Percentiles rank a stretch among this genome's conserved stretches.
Conservation (phyloP, 2,329 filamentous ascomycete genomes). For the Ascochyta koolunga region DNA sequence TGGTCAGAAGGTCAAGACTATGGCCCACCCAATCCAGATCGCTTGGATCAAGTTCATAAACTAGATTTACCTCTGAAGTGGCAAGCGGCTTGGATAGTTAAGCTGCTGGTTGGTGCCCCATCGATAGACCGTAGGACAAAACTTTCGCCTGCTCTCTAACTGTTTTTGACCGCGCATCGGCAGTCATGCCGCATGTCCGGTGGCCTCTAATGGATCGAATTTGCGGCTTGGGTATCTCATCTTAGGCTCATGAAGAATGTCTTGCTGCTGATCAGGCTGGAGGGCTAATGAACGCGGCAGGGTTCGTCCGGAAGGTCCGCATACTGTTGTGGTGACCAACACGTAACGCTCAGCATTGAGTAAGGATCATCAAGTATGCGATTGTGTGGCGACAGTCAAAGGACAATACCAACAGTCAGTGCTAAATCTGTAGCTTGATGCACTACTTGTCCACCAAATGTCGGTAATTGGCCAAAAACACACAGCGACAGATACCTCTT, state of each 20-base stretch:
- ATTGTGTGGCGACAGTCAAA: too few relatives aligned
- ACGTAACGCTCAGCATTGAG: not conserved
- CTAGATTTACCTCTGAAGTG: not conserved
- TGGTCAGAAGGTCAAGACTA: not conserved
- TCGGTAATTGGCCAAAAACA: not conserved
- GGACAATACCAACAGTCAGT: not conserved
- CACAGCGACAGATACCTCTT: not conserved
- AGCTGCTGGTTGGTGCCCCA: not conserved
- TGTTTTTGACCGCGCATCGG: not conserved
- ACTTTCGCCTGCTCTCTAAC: not conserved
- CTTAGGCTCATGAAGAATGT: not conserved
- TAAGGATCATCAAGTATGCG: not conserved
- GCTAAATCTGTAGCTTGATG: not conserved
- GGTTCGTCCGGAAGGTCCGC: not conserved
- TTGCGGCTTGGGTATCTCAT: not conserved
- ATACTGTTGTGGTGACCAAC: not conserved
- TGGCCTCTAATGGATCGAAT: too few relatives aligned
- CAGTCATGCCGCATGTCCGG: not conserved
- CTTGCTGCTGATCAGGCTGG: not conserved
- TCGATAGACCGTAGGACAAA: not conserved
- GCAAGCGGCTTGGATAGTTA: not conserved
- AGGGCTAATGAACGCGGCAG: not conserved
- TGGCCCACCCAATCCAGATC: not conserved
- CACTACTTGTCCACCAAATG: not conserved
- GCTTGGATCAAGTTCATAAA: not conserved